A percentile compares a stretch with the other conserved stretches of the same genome.
phyloP scores from a whole-genome alignment of 1,284 basidiomycete species.

The Pseudozyma flocculosa region DNA sequence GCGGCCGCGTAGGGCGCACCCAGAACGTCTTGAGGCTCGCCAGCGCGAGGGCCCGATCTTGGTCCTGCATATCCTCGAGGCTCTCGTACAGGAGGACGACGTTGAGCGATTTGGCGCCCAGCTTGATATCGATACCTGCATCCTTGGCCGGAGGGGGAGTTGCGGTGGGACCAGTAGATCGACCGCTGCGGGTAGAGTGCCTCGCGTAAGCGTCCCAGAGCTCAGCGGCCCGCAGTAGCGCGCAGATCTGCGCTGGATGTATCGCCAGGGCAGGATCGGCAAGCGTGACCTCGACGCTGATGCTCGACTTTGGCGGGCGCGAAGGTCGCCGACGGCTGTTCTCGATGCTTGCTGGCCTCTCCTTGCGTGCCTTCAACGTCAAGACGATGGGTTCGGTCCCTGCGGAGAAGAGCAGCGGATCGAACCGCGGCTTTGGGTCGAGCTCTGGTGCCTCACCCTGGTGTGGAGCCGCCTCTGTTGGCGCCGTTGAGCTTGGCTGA shows the following conservation, averaged over 20 bases:
- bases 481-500: not conserved
- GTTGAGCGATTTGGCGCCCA: constrained; percentile 12
- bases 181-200: too few species aligned
- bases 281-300: not conserved
- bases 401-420: too few species aligned
- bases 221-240: not conserved
- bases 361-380: not conserved
- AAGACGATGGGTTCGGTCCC: not conserved
- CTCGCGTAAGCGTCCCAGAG: too few species aligned
- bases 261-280: not conserved
- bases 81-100: constrained; percentile 34
- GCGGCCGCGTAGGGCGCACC: constrained; percentile 24
- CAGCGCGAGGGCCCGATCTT: not conserved
- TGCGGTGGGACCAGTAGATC: too few species aligned
- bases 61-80: not conserved
- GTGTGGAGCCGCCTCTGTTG: too few species aligned
- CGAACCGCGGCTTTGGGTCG: too few species aligned
- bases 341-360: not conserved
- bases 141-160: too few species aligned
- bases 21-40: constrained; percentile 24
- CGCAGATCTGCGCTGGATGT: not conserved
- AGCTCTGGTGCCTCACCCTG: too few species aligned
- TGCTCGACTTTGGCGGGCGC: not conserved
- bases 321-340: not conserved
- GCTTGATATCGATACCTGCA: too few species aligned